A percentile compares a stretch with the other conserved stretches of the same genome.
phyloP scores from a whole-genome alignment of 2,329 filamentous ascomycete species.

The Monilinia vaccinii-corymbosi region DNA sequence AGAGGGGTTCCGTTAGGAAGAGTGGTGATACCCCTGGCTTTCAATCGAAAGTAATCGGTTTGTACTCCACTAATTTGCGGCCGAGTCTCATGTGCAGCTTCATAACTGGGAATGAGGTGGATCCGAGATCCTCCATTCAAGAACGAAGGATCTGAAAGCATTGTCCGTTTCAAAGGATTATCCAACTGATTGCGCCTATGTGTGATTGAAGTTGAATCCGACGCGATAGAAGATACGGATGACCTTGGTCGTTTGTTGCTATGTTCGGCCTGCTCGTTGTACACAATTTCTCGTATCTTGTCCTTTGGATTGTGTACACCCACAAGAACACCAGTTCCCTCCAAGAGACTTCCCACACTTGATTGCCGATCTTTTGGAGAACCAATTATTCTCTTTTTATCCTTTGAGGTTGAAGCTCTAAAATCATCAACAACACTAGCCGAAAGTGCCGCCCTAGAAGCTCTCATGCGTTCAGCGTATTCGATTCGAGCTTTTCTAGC shows the following conservation, averaged over 20 bases:
- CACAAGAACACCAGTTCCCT: slow-evolving; percentile 20
- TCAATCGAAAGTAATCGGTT: slow-evolving; percentile 31
- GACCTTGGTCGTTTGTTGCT: slow-evolving; percentile 18
- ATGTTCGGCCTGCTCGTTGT: slow-evolving; percentile 5
- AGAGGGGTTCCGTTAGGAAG: slow-evolving; percentile 26
- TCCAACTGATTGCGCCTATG: slow-evolving; percentile 21
- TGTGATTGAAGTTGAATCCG: slow-evolving; percentile 15
- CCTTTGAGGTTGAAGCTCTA: slow-evolving; percentile 17
- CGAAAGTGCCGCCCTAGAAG: slow-evolving; percentile 21
- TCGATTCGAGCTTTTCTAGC: slow-evolving; percentile 23
- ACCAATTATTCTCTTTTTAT: background rate
- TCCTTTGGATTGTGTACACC: slow-evolving; percentile 20
- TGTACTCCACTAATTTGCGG: slow-evolving; percentile 27
- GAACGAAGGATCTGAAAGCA: slow-evolving; percentile 27
- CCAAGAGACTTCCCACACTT: slow-evolving; percentile 25
- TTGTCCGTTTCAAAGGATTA: slow-evolving; percentile 22
- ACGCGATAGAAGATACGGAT: slow-evolving; percentile 12
- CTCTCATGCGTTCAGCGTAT: slow-evolving; percentile 24
- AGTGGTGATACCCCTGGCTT: slow-evolving; percentile 29
- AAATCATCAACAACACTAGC: slow-evolving; percentile 28
- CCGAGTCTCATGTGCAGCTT: slow-evolving; percentile 17
- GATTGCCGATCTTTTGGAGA: slow-evolving; percentile 10
- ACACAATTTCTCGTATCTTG: slow-evolving; percentile 17
- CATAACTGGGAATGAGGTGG: slow-evolving; percentile 23
- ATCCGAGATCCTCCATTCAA: slow-evolving; percentile 26